Evolutionary conservation across 208 protist genomes (phyloP), one percentile per base, ranked within the genome.

Genomic region (Angomonas desouzai): DNA sequence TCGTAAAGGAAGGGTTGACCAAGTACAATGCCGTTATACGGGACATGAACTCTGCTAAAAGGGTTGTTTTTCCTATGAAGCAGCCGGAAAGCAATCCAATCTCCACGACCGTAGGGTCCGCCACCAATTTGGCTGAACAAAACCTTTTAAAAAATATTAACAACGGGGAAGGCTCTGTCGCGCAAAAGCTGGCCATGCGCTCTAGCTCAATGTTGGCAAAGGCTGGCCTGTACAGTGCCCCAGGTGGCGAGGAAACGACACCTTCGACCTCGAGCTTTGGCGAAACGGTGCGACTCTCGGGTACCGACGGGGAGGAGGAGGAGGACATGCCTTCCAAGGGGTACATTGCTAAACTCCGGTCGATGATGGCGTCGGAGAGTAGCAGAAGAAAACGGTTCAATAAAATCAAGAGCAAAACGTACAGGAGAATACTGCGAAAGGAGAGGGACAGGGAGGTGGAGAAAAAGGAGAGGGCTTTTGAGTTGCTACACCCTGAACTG

Each of bases 391-490:
- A 86, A 63, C 85, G 92, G 13, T 73, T 96, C 34, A 97, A 97
- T 61, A 69, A 78, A n/a, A 97, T 97, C 70, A 97, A 97, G 64
- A 94, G 86, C 56, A 97, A 97, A 66, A 94, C 89, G 22, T 97
- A 97, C 76, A 82, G 90, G 25, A 86, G 92, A 56, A 96, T 97
- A 36, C 70, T 93, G 18, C 87, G 92, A 27, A 94, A 94, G 68
- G 92, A 97, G 59, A 92, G 95, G 75, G 89, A 97, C 3, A 74
- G 85, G 0, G 92, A 95, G 58, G 76, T 77, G 65, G 88, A 96
- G 47, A 74, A 82, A 10, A 78, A 79, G 25, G 70, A 94, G 45
- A 89, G 85, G 55, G 85, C 87, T 10, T 89, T 94, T 69, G 87
- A 92, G 70, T 56, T 96, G 18, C 77, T 97, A 6, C 78, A 97